These are phyloP conservation scores for Emergomyces pasteurianus DNA, from an alignment of 2,329 filamentous ascomycete species.

Conservation along the genomic window DNA sequence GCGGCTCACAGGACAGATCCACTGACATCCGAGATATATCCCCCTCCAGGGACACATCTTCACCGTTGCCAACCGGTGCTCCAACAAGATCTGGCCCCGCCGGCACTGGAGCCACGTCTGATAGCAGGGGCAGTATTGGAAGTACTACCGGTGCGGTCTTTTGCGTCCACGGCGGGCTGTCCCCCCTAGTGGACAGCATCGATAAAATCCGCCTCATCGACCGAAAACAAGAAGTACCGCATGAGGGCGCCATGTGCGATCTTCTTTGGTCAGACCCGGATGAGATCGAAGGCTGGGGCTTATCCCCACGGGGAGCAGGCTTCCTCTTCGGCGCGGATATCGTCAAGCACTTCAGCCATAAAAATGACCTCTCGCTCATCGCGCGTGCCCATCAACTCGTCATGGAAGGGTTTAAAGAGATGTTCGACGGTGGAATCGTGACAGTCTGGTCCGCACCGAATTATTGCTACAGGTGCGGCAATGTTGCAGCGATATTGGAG, in stretches of 20 bases:
- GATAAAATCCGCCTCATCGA: conserved; percentile 94
- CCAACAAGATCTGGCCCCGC: conserved; percentile 55
- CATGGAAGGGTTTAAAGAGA: conserved; percentile 99
- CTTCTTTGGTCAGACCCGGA: conserved; percentile 96
- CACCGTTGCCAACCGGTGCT: conserved; percentile 28
- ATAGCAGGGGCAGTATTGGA: conserved; percentile 41
- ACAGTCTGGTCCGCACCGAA: conserved; percentile 98
- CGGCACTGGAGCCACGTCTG: conserved; percentile 65
- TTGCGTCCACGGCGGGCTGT: conserved; percentile 89
- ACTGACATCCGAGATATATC: conserved; percentile 27
- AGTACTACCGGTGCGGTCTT: conserved; percentile 65
- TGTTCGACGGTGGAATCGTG: conserved; percentile 92
- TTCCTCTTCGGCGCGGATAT: conserved; percentile 95
- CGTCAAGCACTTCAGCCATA: conserved; percentile 89
- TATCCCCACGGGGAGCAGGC: conserved; percentile 85
- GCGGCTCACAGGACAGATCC: conserved; percentile 22
- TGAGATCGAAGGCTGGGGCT: conserved; percentile 93
- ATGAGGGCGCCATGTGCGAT: conserved; percentile 98
- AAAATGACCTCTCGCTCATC: conserved; percentile 83
- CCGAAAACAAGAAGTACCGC: conserved; percentile 93
- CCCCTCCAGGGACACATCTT: conserved; percentile 31
- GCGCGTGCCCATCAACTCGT: conserved; percentile 93
- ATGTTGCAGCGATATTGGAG: conserved; percentile 90
- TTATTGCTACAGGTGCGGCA: conserved; percentile 92
- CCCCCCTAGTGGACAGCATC: conserved; percentile 80